Conservation (phyloP, 352 stramenopile species). For the Phytopythium sindhum region DNA sequence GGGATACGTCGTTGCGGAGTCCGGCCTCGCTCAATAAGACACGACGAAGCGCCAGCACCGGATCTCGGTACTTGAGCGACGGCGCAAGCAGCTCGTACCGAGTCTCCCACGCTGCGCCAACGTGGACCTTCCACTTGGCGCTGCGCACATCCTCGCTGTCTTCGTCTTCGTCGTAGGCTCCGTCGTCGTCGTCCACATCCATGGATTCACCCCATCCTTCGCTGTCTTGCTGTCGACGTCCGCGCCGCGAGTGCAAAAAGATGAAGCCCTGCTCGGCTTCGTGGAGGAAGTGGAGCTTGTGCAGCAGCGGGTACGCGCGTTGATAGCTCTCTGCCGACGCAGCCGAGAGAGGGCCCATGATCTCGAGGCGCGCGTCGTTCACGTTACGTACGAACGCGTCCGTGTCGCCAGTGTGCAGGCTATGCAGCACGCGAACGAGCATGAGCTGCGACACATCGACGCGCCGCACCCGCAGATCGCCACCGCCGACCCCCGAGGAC, state of each 20-base stretch:
- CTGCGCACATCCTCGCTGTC: slow-evolving; percentile 18
- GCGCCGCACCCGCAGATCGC: slow-evolving; percentile 40
- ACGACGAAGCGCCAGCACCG: slow-evolving; percentile 77
- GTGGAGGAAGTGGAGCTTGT: slow-evolving; percentile 76
- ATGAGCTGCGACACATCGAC: slow-evolving; percentile 74
- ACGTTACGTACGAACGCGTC: slow-evolving; percentile 59
- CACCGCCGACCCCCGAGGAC: slow-evolving; percentile 17
- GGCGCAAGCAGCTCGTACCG: slow-evolving; percentile 69
- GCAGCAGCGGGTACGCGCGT: slow-evolving; percentile 65
- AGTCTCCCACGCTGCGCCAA: slow-evolving; percentile 49
- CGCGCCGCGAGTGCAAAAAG: slow-evolving; percentile 29
- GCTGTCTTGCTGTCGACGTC: neutral
- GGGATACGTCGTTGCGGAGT: slow-evolving; percentile 58
- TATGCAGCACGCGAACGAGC: slow-evolving; percentile 79
- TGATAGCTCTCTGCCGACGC: slow-evolving; percentile 77
- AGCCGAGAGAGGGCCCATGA: slow-evolving; percentile 69
- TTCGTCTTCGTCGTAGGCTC: neutral
- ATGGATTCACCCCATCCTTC: neutral
- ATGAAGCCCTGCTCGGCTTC: slow-evolving; percentile 75
- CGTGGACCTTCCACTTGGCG: slow-evolving; percentile 48
- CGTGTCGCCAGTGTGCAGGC: slow-evolving; percentile 54
- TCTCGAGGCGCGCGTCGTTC: slow-evolving; percentile 55
- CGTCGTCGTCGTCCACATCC: slow-evolving; percentile 10
- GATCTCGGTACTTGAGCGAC: slow-evolving; percentile 82
- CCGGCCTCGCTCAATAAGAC: slow-evolving; percentile 73